These are phyloP conservation scores for Aspergillus sclerotialis DNA, from an alignment of 2,329 filamentous ascomycete species.

Conservation along the genomic window DNA sequence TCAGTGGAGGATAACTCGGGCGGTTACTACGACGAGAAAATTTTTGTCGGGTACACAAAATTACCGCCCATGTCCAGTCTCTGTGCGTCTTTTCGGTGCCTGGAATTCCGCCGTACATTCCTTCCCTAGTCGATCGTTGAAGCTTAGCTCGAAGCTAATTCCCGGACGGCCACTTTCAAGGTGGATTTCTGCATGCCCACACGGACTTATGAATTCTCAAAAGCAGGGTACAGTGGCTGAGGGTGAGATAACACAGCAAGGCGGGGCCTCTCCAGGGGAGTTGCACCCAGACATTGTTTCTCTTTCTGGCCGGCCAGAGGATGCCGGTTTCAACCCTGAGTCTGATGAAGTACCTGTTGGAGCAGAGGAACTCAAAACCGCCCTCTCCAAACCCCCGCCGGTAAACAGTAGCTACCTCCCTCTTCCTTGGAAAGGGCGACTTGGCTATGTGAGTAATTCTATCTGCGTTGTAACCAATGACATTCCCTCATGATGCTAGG, in stretches of 20 bases:
- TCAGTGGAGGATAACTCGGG: slow-evolving; percentile 18
- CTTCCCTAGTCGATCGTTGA: slow-evolving; percentile 5
- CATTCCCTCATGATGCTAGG: slow-evolving; percentile 39
- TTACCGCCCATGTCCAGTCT: not conserved
- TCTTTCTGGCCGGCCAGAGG: slow-evolving; percentile 14
- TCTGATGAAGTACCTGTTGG: slow-evolving; percentile 46
- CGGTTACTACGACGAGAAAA: slow-evolving; percentile 20
- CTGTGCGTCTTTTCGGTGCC: slow-evolving; percentile 1
- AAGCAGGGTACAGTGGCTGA: not conserved
- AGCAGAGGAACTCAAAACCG: slow-evolving; percentile 52
- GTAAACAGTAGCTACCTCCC: slow-evolving; percentile 79
- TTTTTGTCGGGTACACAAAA: slow-evolving; percentile 3
- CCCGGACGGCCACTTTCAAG: slow-evolving; percentile 3
- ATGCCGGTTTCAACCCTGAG: slow-evolving; percentile 42
- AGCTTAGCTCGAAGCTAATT: slow-evolving; percentile 5
- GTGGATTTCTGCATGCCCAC: slow-evolving; percentile 2
- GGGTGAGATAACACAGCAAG: not conserved
- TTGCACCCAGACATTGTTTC: not conserved
- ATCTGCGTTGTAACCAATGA: not conserved
- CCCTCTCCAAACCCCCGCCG: slow-evolving; percentile 59
- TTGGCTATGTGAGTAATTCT: slow-evolving; percentile 71
- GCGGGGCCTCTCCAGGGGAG: not conserved
- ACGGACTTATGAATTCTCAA: not conserved
- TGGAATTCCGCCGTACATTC: slow-evolving; percentile 9
- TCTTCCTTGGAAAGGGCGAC: slow-evolving; percentile 79